phyloP scores from a whole-genome alignment of 2,329 filamentous ascomycete species.

The Furcasterigmium sp. region DNA sequence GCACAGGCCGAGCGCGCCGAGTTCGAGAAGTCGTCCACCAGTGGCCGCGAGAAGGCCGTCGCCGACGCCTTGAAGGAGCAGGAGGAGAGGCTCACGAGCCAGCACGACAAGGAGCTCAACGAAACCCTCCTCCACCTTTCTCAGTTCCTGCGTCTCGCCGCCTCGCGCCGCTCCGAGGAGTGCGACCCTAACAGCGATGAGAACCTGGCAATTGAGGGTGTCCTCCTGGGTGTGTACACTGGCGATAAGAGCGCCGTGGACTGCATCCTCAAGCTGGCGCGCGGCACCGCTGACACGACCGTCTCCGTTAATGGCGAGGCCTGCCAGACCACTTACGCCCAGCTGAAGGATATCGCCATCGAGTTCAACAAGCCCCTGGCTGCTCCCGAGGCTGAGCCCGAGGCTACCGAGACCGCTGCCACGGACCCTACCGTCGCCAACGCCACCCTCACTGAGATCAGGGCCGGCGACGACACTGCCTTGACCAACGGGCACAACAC shows the following conservation, averaged over 20 bases:
- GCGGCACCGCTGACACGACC: slow-evolving; percentile 64
- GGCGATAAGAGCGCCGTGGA: slow-evolving; percentile 71
- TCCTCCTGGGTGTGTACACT: slow-evolving; percentile 71
- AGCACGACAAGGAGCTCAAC: slow-evolving; percentile 51
- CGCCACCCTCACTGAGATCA: slow-evolving; percentile 64
- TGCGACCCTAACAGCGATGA: slow-evolving; percentile 61
- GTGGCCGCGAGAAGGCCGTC: slow-evolving; percentile 49
- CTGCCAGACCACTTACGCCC: slow-evolving; percentile 48
- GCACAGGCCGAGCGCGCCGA: slow-evolving; percentile 53
- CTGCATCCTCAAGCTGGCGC: slow-evolving; percentile 71
- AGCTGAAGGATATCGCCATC: slow-evolving; percentile 29
- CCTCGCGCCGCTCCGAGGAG: slow-evolving; percentile 68
- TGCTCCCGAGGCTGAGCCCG: slow-evolving; percentile 20
- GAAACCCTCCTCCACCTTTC: slow-evolving; percentile 66
- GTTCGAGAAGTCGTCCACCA: slow-evolving; percentile 49
- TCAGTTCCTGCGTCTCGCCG: slow-evolving; percentile 75
- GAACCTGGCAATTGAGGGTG: slow-evolving; percentile 75
- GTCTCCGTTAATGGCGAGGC: slow-evolving; percentile 58
- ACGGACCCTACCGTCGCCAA: slow-evolving; percentile 65
- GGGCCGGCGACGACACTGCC: slow-evolving; percentile 36
- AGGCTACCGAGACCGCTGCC: slow-evolving; percentile 15
- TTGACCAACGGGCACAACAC: slow-evolving; percentile 35
- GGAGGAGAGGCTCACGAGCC: slow-evolving; percentile 48
- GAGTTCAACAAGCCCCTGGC: slow-evolving; percentile 44
- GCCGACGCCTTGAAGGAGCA: slow-evolving; percentile 46